Base-by-base conservation (phyloP, 176 grass and related monocot species). In the Juncus effusus region DNA sequence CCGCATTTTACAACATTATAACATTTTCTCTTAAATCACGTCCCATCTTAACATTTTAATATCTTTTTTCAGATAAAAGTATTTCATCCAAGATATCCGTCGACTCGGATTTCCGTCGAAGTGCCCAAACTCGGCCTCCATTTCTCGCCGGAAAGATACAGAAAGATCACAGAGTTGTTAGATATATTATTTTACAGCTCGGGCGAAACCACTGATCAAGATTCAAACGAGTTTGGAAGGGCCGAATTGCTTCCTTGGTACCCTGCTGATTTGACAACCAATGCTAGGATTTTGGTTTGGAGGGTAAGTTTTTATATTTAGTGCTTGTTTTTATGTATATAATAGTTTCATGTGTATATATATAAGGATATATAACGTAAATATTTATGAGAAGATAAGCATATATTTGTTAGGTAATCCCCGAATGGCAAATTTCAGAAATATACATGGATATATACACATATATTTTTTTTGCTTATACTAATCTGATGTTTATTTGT, bases 231-330 rank as follows among this genome's bases (percentile, higher is more conserved):
- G 40, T 39, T 58, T 13, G 54, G 62, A 65, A 77, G 74, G 75
- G 52, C 82, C 83, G 84, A 63, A 15, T 45, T 79, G 40, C 63
- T 40, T 3, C 88, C 83, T 82, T 97, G 93, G 93, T 77, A 89
- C 83, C 85, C 88, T 84, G 80, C 80, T 86, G 93, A 92, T 89
- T 67, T 89, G 56, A 86, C 88, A 66, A 72, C 74, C 64, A 77
- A 82, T 89, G 93, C 88, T 69, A 97, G 88, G 83, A 92, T 79
- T 70, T 78, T 97, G 66, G 93, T 97, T 84, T 97, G 93, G 88
- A 86, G 74, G 93, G 93, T 97, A 92, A 45, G 78, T 56, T 35
- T 54, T 60, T 50, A 66, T 56, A 44, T 28, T 28, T 78, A 57
- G 19, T 28, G 19, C 19, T 28, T 28, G 19, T 28, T 28, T 28